phyloP scores from a whole-genome alignment of 441 rosid species.

The Gossypium davidsonii region DNA sequence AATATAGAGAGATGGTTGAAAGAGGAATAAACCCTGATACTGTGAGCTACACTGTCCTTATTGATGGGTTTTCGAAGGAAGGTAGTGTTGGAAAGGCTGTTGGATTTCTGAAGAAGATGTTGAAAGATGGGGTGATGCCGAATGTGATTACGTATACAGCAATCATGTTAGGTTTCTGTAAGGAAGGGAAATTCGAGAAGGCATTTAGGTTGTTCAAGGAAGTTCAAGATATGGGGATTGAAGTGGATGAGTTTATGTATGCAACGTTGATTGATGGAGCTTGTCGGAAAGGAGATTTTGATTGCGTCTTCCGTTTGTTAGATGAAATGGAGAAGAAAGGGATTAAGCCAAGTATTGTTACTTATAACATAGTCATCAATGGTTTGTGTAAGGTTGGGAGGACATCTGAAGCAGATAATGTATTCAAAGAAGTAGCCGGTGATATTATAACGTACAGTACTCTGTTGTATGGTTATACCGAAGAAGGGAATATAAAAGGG shows the following conservation, averaged over 20 bases:
- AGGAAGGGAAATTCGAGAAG: conserved; percentile 49
- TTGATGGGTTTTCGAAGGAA: conserved; percentile 50
- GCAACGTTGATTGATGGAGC: conserved; percentile 67
- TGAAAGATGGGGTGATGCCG: conserved; percentile 46
- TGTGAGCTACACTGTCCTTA: conserved; percentile 48
- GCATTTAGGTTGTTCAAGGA: conserved; percentile 47
- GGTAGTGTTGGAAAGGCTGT: conserved; percentile 38
- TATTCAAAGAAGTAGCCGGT: conserved; percentile 51
- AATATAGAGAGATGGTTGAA: conserved; percentile 42
- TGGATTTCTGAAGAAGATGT: conserved; percentile 60
- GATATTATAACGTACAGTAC: conserved; percentile 59
- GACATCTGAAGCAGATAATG: conserved; percentile 53
- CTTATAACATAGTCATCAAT: conserved; percentile 56
- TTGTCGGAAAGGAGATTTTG: conserved; percentile 51
- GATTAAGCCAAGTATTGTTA: conserved; percentile 45
- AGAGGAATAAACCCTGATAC: conserved; percentile 42
- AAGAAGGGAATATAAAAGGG: conserved; percentile 46
- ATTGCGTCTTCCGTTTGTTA: conserved; percentile 40
- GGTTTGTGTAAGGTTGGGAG: conserved; percentile 66
- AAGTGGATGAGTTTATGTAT: conserved; percentile 54
- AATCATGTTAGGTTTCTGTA: conserved; percentile 54
- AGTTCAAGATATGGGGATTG: conserved; percentile 41
- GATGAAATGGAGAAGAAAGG: conserved; percentile 69
- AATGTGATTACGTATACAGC: conserved; percentile 51
- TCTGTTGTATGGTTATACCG: conserved; percentile 54